These are phyloP conservation scores for Phaeotremella skinneri DNA, from an alignment of 768 basidiomycete species.

Conservation along the genomic window DNA sequence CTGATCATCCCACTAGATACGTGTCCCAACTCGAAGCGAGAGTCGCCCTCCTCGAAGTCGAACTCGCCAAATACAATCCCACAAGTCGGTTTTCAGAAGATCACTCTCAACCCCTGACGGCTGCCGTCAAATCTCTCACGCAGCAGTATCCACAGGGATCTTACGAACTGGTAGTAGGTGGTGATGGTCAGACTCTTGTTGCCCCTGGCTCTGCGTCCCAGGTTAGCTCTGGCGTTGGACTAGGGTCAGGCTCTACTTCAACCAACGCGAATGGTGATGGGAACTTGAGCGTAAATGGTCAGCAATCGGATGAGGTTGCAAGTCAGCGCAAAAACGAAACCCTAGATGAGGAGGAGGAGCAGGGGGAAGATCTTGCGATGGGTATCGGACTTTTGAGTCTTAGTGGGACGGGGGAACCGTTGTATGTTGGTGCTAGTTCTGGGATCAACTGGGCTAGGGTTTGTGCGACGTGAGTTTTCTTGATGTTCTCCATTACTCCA, in stretches of 20 bases:
- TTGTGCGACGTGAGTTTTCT: constrained; percentile 33
- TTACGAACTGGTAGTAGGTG: neutral
- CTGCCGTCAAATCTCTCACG: constrained; percentile 31
- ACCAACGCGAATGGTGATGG: too few species aligned
- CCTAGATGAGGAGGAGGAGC: constrained; percentile 12
- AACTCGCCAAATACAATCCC: constrained; percentile 25
- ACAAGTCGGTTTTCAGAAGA: constrained; percentile 19
- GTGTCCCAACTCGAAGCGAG: constrained; percentile 35
- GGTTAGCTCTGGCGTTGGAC: too few species aligned
- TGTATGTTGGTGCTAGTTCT: constrained; percentile 39
- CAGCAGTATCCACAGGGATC: constrained; percentile 25
- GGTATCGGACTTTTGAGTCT: constrained; percentile 35
- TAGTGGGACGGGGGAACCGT: constrained; percentile 30
- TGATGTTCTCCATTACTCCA: neutral
- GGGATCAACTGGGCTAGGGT: constrained; percentile 42
- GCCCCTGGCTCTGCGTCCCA: neutral
- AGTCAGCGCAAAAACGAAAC: neutral
- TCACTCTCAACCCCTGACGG: constrained; percentile 27
- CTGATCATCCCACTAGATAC: constrained; percentile 17
- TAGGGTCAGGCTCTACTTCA: too few species aligned
- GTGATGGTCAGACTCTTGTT: constrained; percentile 1
- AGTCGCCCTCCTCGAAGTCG: constrained; percentile 32
- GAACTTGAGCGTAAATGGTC: too few species aligned
- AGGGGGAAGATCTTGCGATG: constrained; percentile 32
- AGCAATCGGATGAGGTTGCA: neutral